A percentile compares a stretch with the other conserved stretches of the same genome.
Conservation (phyloP, 805 yeast genomes). For the Scheffersomyces ergatensis region DNA sequence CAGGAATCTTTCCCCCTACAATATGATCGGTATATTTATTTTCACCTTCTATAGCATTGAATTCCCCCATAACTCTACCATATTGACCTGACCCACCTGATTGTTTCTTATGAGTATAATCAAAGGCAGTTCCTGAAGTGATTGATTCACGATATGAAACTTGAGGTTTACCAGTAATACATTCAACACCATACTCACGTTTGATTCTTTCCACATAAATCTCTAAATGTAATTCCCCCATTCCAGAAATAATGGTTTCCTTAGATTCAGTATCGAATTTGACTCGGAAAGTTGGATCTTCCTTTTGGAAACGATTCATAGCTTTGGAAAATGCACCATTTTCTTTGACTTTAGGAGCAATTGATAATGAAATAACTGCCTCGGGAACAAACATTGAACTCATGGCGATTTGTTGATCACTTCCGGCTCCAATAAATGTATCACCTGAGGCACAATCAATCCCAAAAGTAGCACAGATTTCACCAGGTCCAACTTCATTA, state of each 20-base stretch:
- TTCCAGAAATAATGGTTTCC: slow-evolving; percentile 92
- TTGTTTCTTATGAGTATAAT: slow-evolving; percentile 95
- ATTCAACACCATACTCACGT: slow-evolving; percentile 94
- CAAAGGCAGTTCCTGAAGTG: slow-evolving; percentile 69
- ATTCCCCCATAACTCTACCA: slow-evolving; percentile 89
- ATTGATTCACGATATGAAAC: slow-evolving; percentile 97
- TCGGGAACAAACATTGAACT: slow-evolving; percentile 98
- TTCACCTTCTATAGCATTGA: slow-evolving; percentile 62
- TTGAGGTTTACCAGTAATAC: slow-evolving; percentile 95
- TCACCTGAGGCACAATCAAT: slow-evolving; percentile 99
- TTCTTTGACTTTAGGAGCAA: slow-evolving; percentile 85
- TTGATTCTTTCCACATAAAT: slow-evolving; percentile 97
- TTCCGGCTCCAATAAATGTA: slow-evolving; percentile 81
- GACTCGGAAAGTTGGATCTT: slow-evolving; percentile 97
- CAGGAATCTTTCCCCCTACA: slow-evolving; percentile 96
- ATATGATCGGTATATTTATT: slow-evolving; percentile 82
- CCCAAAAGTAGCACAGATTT: slow-evolving; percentile 98
- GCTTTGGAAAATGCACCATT: slow-evolving; percentile 91
- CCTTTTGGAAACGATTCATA: slow-evolving; percentile 94
- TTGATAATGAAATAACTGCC: slow-evolving; percentile 92
- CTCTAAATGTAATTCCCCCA: slow-evolving; percentile 97
- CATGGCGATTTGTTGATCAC: slow-evolving; percentile 75
- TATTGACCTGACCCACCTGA: slow-evolving; percentile 99
- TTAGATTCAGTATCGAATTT: slow-evolving; percentile 86
- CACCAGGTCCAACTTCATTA: slow-evolving; percentile 94